Conservation (phyloP, 176 grass and related monocot genomes). For the Musa acuminata region DNA sequence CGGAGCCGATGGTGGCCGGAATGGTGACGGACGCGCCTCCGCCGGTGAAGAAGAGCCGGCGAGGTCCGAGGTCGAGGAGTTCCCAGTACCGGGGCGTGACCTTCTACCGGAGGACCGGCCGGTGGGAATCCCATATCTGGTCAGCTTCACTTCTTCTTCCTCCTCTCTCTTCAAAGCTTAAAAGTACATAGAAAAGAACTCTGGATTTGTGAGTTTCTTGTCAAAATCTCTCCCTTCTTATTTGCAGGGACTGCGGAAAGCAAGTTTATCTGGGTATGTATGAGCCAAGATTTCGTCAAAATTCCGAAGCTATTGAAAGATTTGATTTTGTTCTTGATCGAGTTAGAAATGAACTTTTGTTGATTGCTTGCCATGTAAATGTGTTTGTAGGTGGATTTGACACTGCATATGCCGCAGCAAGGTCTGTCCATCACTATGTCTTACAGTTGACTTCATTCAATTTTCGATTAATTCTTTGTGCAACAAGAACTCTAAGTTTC, state of each 20-base stretch:
- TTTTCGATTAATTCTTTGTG: neutral
- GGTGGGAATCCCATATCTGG: conserved; percentile 77
- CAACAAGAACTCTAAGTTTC: neutral
- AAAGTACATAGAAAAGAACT: neutral
- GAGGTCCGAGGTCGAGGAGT: conserved; percentile 57
- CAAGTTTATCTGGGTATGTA: conserved; percentile 71
- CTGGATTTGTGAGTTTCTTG: neutral
- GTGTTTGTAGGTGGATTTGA: conserved; percentile 11
- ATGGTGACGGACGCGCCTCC: conserved; percentile 8
- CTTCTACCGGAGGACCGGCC: conserved; percentile 68
- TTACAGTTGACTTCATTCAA: neutral
- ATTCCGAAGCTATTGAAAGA: neutral
- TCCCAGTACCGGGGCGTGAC: conserved; percentile 80
- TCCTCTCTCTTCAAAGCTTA: neutral
- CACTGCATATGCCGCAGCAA: conserved; percentile 18
- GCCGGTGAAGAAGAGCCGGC: conserved; percentile 48
- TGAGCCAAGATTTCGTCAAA: neutral
- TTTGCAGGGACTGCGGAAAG: conserved; percentile 67
- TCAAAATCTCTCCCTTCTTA: neutral
- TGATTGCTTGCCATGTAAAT: neutral
- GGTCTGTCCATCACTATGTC: neutral
- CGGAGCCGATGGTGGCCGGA: neutral
- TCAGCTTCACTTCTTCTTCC: conserved; percentile 1
- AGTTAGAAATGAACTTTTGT: neutral
- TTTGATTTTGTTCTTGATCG: neutral